Base-by-base conservation (phyloP, 352 stramenopile genomes). In the Pythium pyrilobum region DNA sequence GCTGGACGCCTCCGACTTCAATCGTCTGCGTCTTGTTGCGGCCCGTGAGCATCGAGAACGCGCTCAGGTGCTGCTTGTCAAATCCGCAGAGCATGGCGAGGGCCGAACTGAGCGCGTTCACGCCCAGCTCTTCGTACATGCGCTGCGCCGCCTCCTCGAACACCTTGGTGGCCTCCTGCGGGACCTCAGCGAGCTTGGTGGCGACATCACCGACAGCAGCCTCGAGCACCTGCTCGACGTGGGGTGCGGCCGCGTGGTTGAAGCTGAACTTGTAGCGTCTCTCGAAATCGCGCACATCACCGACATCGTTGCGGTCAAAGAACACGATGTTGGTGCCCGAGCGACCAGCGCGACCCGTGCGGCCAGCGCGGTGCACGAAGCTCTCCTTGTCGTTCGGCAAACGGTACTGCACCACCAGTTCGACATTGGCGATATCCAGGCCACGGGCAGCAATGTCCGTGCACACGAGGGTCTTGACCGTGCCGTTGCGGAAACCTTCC, bases 321-420 rank as follows among this genome's bases (percentile, higher is more conserved):
- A 91, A 87, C 37, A 98, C 72, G 28, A 87, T 92, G 69, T 90
- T 91, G 29, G 78, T 88, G 27, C 84, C 84, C 24, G 69, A 81
- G 32, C 81, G 84, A 41, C 87, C 81, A 12, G 92, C 92, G 36
- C 92, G 81, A 15, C 91, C 90, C 5, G 92, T 96, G 44, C 92
- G 83, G 16, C 92, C 92, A 20, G 86, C 88, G 29, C 94, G 89
- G 63, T 98, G 94, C 37, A 98, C 87, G 53, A 98, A 98, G 48
- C 84, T 97, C 61, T 98, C 93, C 60, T 95, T 92, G 69, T 97
- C 90, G 62, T 80, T 88, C 6, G 92, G 92, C 45, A 97, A 81
- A 40, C 93, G 80, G 69, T 96, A 98, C 67, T 98, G 92, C 27
- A 98, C 84, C 34, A 97, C 88, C n/a, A 95, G 73, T 39, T 96